Evolutionary conservation across 768 basidiomycete genomes (phyloP).

Genomic region (Auriscalpium microsporum): DNA sequence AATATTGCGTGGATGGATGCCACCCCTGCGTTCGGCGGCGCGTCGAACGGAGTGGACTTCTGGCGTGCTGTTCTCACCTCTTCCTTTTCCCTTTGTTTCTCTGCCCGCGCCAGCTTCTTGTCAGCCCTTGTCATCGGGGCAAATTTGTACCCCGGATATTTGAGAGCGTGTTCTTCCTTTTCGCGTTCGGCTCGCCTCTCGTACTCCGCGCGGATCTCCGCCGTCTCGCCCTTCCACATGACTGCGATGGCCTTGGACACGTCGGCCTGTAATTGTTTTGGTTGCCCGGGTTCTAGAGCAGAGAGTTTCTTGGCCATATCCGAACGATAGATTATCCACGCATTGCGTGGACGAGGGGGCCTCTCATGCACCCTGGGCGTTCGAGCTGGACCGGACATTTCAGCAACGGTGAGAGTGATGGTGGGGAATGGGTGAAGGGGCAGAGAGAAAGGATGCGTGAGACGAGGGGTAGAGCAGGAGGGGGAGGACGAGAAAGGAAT

Average conservation of each 20-base stretch:
- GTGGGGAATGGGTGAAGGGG: neutral
- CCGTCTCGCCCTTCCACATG: conserved; percentile 32
- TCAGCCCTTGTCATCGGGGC: conserved; percentile 10
- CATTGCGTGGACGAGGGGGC: conserved; percentile 36
- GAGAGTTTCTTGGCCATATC: conserved; percentile 30
- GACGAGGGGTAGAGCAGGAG: neutral
- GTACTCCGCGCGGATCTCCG: conserved; percentile 21
- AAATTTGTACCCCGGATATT: conserved; percentile 13
- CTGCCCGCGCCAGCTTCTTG: conserved; percentile 1
- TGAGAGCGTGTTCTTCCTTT: conserved; percentile 10
- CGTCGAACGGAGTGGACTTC: conserved; percentile 5
- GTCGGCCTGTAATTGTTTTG: conserved; percentile 30
- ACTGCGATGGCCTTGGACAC: conserved; percentile 34
- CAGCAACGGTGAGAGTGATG: neutral
- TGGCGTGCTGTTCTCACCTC: neutral
- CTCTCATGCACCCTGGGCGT: neutral
- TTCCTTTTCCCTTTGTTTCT: conserved; percentile 3
- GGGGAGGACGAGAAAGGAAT: neutral
- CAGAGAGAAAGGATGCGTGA: neutral
- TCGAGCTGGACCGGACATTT: neutral
- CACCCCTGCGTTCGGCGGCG: neutral
- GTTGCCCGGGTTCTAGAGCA: conserved; percentile 15
- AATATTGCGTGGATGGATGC: neutral
- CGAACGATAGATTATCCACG: conserved; percentile 43
- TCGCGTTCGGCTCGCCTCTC: conserved; percentile 7